A percentile compares a stretch with the other conserved stretches of the same genome.
phyloP scores from a whole-genome alignment of 1,284 basidiomycete species.

The Chalciporus sp. region DNA sequence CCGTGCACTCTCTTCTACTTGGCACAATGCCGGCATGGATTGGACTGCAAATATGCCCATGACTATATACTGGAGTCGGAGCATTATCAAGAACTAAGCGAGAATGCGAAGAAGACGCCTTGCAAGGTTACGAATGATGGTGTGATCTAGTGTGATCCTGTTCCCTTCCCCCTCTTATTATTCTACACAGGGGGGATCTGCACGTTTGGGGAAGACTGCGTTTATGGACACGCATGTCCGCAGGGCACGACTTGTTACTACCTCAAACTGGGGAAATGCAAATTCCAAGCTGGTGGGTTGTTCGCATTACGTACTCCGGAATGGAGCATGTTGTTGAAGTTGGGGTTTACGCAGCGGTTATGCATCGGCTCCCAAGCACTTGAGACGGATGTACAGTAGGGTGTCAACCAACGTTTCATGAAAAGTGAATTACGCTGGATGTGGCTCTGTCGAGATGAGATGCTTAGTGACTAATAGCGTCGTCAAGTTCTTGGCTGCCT shows the following conservation, averaged over 20 bases:
- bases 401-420: too few species aligned
- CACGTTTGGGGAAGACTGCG: conserved; percentile 58
- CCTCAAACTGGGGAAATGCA: conserved; percentile 56
- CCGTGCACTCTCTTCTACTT: conserved; percentile 67
- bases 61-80: conserved; percentile 56
- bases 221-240: conserved; percentile 62
- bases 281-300: conserved; percentile 56
- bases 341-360: conserved; percentile 35
- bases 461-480: conserved; percentile 3
- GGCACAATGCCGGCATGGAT: conserved; percentile 53
- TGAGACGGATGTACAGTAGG: conserved; percentile 15
- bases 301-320: conserved; percentile 13
- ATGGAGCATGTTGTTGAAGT: conserved; percentile 18
- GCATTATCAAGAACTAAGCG: conserved; percentile 50
- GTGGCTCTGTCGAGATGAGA: conserved; percentile 16
- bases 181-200: conserved; percentile 49
- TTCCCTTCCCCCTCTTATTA: conserved; percentile 3
- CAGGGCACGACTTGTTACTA: conserved; percentile 50
- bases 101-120: conserved; percentile 59
- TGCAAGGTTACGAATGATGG: conserved; percentile 60
- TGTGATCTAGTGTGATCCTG: conserved; percentile 18
- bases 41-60: conserved; percentile 58
- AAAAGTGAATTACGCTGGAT: conserved; percentile 1
- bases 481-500: conserved; percentile 15
- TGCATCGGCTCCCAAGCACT: conserved; percentile 28